A percentile compares a stretch with the other conserved stretches of the same genome.
Evolutionary conservation across 768 basidiomycete species (phyloP).

Genomic region (Lactifluus subvellereus): DNA sequence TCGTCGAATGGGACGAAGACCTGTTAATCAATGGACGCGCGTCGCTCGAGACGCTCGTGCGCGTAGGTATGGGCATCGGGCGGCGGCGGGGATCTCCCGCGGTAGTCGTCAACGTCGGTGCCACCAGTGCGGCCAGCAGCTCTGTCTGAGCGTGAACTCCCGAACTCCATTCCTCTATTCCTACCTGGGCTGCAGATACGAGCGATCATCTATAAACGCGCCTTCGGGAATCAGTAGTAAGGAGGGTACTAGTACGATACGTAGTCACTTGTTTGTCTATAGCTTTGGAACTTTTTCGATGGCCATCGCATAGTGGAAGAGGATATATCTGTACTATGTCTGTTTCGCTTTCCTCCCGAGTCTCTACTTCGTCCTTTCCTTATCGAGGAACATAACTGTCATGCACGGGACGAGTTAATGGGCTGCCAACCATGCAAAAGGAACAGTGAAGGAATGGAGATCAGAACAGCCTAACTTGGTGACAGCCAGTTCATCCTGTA

Average conservation of each 20-base stretch:
- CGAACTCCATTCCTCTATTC: not conserved
- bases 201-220: not conserved
- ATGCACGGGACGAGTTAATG: too few species aligned
- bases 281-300: not conserved
- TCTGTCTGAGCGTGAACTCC: not conserved
- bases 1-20: slow-evolving; percentile 89
- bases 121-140: not conserved
- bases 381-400: too few species aligned
- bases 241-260: not conserved
- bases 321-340: too few species aligned
- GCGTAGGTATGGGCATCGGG: slow-evolving; percentile 85
- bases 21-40: slow-evolving; percentile 77
- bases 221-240: not conserved
- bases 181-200: too few species aligned
- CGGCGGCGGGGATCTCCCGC: slow-evolving; percentile 25
- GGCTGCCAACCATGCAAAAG: too few species aligned
- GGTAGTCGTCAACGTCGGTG: not conserved
- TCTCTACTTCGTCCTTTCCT: too few species aligned
- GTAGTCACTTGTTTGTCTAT: not conserved
- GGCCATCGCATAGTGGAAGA: too few species aligned
- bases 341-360: too few species aligned
- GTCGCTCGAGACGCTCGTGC: slow-evolving; percentile 84
- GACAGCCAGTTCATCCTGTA: too few species aligned
- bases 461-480: too few species aligned
- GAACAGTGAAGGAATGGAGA: too few species aligned